phyloP scores from a whole-genome alignment of 1,284 basidiomycete species.

The Vanrija pseudolonga region DNA sequence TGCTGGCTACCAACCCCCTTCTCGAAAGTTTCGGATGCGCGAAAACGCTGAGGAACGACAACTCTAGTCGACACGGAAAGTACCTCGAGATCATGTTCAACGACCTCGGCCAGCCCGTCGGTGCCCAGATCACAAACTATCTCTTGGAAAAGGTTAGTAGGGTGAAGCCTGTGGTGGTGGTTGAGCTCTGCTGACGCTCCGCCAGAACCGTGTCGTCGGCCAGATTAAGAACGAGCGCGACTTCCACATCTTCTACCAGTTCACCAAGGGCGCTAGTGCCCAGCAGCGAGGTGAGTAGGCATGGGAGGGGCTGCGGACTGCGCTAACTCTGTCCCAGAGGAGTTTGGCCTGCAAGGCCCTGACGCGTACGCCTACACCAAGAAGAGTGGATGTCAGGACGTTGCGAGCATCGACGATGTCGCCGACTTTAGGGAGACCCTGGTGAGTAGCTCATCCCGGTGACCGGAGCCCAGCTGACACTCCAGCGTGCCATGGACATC shows the following conservation, averaged over 20 bases:
- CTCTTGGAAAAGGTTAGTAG: conserved; percentile 75
- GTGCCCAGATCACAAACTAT: conserved; percentile 98
- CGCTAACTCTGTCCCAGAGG: conserved; percentile 57
- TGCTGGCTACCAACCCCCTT: conserved; percentile 96
- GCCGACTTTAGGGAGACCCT: conserved; percentile 85
- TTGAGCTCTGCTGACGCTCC: conserved; percentile 7
- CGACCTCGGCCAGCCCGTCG: conserved; percentile 83
- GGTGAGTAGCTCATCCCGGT: conserved; percentile 52
- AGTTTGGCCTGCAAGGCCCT: conserved; percentile 94
- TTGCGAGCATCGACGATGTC: conserved; percentile 84
- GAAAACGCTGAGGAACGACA: conserved; percentile 98
- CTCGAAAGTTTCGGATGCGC: conserved; percentile 99
- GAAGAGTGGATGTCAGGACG: conserved; percentile 84
- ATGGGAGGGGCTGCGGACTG: too few species aligned
- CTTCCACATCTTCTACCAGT: conserved; percentile 99
- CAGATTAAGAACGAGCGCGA: conserved; percentile 96
- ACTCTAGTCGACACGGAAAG: conserved; percentile 98
- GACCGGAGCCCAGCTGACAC: background rate
- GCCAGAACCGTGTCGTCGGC: conserved; percentile 80
- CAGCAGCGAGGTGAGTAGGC: conserved; percentile 72
- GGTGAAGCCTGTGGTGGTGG: background rate
- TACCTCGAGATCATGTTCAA: conserved; percentile 99
- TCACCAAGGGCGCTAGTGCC: conserved; percentile 89
- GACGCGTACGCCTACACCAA: conserved; percentile 94
- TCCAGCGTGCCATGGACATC: conserved; percentile 83